Evolutionary conservation across 768 basidiomycete genomes (phyloP).

Genomic region (Rhizopogon rudus): DNA sequence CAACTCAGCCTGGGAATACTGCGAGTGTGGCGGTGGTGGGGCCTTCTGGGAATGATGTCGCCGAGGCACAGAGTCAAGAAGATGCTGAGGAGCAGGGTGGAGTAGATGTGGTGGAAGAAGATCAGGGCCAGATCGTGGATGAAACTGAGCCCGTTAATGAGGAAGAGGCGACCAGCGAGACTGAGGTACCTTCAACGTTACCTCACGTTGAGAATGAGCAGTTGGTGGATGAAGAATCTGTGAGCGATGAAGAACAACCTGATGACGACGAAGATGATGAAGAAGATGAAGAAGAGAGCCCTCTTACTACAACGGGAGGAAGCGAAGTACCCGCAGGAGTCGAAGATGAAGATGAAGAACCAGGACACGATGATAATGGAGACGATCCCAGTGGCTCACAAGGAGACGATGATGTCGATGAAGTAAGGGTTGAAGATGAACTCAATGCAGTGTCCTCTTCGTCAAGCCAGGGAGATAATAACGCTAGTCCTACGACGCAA

Average conservation of each 20-base stretch:
- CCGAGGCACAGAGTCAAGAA: not conserved
- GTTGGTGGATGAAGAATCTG: not conserved
- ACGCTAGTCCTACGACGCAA: not conserved
- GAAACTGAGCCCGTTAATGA: not conserved
- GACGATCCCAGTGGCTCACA: not conserved
- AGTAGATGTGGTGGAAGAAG: not conserved
- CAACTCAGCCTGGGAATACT: too few species aligned
- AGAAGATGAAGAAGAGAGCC: not conserved
- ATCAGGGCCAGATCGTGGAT: not conserved
- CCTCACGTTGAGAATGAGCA: not conserved
- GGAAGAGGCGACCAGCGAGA: not conserved
- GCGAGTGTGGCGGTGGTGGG: too few species aligned
- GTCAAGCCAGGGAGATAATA: not conserved
- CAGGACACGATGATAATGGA: not conserved
- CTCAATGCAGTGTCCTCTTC: conserved; percentile 5
- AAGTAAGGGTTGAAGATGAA: conserved; percentile 7
- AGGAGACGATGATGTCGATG: conserved; percentile 3
- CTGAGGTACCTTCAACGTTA: not conserved
- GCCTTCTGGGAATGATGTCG: not conserved
- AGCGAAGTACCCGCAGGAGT: not conserved
- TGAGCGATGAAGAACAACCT: too few species aligned
- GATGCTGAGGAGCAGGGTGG: conserved; percentile 3
- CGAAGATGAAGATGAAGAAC: conserved; percentile 1
- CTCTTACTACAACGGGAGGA: too few species aligned
- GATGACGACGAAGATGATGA: conserved; percentile 2